Evolutionary conservation across 345 rosid genomes (phyloP), one percentile per base, ranked within the genome.

Genomic region (Erodium maritimum): DNA sequence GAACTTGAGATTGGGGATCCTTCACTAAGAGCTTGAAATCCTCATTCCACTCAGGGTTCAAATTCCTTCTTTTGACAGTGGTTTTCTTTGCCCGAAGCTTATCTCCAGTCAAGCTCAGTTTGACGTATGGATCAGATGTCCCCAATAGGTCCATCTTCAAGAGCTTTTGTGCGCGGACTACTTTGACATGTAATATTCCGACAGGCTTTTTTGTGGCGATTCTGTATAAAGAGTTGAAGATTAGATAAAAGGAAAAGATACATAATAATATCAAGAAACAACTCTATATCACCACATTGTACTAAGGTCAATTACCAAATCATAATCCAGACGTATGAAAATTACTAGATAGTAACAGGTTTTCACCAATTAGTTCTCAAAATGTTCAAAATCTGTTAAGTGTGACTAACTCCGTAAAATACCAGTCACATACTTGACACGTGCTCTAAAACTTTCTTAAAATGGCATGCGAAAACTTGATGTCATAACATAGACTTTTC

Each of bases 1-100:
- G 72, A 52, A 68, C 68, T 71, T 79, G 82, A 69, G 78, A 65
- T 13, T 61, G 11, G 0, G 75, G 82, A 53, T 82, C 87, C 63
- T 75, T 82, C 50, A 77, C 77, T 8, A 62, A 25, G 19, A 82
- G 61, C 64, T 79, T 79, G 63, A 82, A 82, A 56, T 52, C 55
- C 65, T 82, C 88, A 5, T 82, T 82, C 81, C 82, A 82, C 54
- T 71, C 73, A 7, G 84, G 84, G 48, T 73, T 79, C 61, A 82
- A 67, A 65, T 68, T 79, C 55, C 63, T 82, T 65, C 63, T 63
- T 61, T 75, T 77, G 42, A 79, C 22, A 21, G 75, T 54, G 23
- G 81, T 79, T 68, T 65, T 79, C 70, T 75, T 82, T 7, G 68
- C 59, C 3, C 82, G 71, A 55, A 80, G 68, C 62, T 61, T 75